Evolutionary conservation across 2,329 filamentous ascomycete genomes (phyloP).

Genomic region (Zalaria sp.): DNA sequence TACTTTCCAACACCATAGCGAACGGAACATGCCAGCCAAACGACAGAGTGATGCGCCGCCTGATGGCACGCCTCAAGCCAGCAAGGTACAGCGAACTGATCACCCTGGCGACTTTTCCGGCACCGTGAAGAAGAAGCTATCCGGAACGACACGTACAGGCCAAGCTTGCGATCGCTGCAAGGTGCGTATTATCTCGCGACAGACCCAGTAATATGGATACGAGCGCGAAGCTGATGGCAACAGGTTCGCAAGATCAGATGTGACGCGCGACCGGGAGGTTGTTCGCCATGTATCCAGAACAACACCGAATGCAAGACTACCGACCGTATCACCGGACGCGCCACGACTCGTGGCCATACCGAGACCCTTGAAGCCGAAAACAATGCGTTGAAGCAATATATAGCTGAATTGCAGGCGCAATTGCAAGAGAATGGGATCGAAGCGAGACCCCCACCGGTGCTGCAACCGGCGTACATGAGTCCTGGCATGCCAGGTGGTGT

Average conservation of each 20-base stretch:
- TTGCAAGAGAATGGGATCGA: conserved; percentile 48
- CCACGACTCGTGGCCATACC: conserved; percentile 63
- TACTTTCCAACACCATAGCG: conserved; percentile 10
- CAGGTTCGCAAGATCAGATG: conserved; percentile 78
- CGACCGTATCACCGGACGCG: conserved; percentile 72
- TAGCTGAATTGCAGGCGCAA: conserved; percentile 54
- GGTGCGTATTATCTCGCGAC: conserved; percentile 30
- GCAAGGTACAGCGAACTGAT: conserved; percentile 15
- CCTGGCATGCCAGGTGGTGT: background rate
- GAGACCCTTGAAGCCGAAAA: conserved; percentile 64
- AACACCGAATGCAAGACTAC: conserved; percentile 71
- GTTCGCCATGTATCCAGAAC: conserved; percentile 66
- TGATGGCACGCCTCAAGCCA: conserved; percentile 7
- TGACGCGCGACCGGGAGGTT: conserved; percentile 66
- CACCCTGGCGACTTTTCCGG: conserved; percentile 22
- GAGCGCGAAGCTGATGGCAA: background rate
- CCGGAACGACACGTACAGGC: conserved; percentile 49
- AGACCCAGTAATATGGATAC: too few species aligned
- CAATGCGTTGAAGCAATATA: conserved; percentile 49
- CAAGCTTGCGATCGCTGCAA: conserved; percentile 86
- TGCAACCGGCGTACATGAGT: conserved; percentile 1
- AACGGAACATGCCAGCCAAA: conserved; percentile 11
- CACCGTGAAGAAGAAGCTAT: conserved; percentile 35
- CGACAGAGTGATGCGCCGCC: conserved; percentile 10
- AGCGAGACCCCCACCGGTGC: conserved; percentile 31